Percentiles rank a stretch among this genome's conserved stretches.
phyloP scores from a whole-genome alignment of 345 rosid genomes.

The Microthlaspi erraticum region DNA sequence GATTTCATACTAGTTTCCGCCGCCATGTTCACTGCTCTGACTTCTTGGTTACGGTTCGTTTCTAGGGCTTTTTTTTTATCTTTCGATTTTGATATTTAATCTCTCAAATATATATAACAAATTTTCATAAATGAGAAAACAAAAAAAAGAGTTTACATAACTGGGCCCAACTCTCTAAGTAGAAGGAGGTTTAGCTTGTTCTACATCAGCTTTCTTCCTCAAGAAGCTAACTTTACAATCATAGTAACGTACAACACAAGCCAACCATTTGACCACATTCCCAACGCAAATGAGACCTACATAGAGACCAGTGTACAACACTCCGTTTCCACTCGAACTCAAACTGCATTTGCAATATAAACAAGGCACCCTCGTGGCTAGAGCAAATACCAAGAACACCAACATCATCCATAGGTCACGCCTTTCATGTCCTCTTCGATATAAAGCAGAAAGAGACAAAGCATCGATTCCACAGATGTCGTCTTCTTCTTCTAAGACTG shows the following conservation, averaged over 20 bases:
- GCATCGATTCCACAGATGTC: slow-evolving; percentile 40
- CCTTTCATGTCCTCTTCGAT: slow-evolving; percentile 35
- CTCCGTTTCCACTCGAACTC: slow-evolving; percentile 7
- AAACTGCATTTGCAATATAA: slow-evolving; percentile 26
- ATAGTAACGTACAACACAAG: slow-evolving; percentile 47
- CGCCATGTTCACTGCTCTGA: neutral
- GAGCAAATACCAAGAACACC: slow-evolving; percentile 31
- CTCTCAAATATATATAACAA: too few species aligned
- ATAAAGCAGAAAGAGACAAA: slow-evolving; percentile 38
- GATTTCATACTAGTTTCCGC: neutral
- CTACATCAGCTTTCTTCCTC: too few species aligned
- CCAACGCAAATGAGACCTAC: slow-evolving; percentile 41
- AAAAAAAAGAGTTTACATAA: too few species aligned
- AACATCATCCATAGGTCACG: slow-evolving; percentile 44
- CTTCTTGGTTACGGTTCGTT: neutral
- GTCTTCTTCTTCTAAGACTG: slow-evolving; percentile 43
- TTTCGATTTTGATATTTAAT: too few species aligned
- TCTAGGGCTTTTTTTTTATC: too few species aligned
- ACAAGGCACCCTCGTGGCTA: slow-evolving; percentile 39
- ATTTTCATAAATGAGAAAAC: too few species aligned
- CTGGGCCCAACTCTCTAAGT: too few species aligned
- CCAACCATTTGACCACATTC: slow-evolving; percentile 53
- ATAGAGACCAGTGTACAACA: slow-evolving; percentile 23
- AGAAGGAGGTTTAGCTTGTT: too few species aligned
- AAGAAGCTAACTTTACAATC: slow-evolving; percentile 32